Base-by-base conservation (phyloP, 192 early-diverging fungal species). In the Haplosporangium gracile region DNA sequence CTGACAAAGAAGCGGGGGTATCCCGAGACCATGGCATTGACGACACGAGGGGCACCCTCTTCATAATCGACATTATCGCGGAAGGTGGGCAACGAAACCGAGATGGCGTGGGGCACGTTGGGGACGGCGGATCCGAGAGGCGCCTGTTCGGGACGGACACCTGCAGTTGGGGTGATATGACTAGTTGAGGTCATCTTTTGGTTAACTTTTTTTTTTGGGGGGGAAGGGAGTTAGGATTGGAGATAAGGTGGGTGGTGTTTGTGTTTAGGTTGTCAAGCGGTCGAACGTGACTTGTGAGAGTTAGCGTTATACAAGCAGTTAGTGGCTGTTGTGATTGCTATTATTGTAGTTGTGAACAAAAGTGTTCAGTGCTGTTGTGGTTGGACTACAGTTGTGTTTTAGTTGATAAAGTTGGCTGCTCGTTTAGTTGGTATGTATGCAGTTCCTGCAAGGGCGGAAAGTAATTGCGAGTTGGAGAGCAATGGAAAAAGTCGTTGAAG, bases 1-100 rank as follows among this genome's bases (percentile, higher is more conserved):
- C 94, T 93, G 83, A 95, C 95, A 79, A 98, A 97, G 90, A 99
- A 99, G 49, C 98, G 95, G 16, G 98, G 98, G 81, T 99, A 99
- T 2, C 98, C 98, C 55, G 91, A 91, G 53, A 92, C 89, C 94
- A 99, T 95, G 45, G 87, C 90, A 38, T 90, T 81, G 55, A 94
- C 86, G 32, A 98, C 95, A 7, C 91, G 83, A 13, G 92, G 89
- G 49, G 94, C 92, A n/a, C 92, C 96, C 89, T 97, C 96, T 80
- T 99, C 98, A 76, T 99, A 99, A 49, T 94, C 95, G 68, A 99
- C 90, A 81, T 98, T 98, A 90, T 95, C 96, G 22, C 90, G 83
- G 97, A 97, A 99, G 20, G 88, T 96, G 8, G 98, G 98, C 9
- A 99, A 91, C 26, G 94, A 94, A 8, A 99, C 98, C 26, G 97